Evolutionary conservation across 306 rosid genomes (phyloP).

Genomic region (Lotus japonicus): DNA sequence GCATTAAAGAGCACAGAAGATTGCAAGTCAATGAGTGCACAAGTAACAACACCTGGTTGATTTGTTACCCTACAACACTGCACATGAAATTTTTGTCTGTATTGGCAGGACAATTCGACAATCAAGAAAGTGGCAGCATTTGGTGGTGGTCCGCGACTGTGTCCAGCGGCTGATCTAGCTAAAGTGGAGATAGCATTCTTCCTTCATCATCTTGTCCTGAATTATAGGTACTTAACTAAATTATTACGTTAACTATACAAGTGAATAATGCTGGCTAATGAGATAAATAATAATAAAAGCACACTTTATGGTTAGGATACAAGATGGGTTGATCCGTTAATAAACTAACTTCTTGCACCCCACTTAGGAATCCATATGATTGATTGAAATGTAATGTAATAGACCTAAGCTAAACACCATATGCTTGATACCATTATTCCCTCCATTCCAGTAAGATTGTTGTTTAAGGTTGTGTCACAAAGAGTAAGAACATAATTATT

Average conservation of each 20-base stretch:
- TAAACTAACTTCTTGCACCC: background rate
- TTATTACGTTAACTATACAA: background rate
- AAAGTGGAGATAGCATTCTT: slow-evolving; percentile 66
- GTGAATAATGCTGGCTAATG: no score
- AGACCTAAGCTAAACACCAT: no score
- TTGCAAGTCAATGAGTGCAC: background rate
- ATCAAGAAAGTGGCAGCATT: slow-evolving; percentile 54
- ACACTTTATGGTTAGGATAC: no score
- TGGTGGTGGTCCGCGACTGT: slow-evolving; percentile 78
- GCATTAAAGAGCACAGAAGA: no score
- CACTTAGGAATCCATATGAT: slow-evolving; percentile 14
- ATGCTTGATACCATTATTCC: no score
- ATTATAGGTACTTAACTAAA: slow-evolving; percentile 47
- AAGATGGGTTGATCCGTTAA: no score
- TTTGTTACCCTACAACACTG: background rate
- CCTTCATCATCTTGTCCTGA: slow-evolving; percentile 84
- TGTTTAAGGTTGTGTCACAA: no score
- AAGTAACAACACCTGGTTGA: background rate
- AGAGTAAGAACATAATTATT: no score
- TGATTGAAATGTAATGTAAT: no score
- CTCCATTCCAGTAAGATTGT: no score
- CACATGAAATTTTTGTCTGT: slow-evolving; percentile 10
- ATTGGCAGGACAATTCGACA: slow-evolving; percentile 43
- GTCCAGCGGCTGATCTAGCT: slow-evolving; percentile 81
- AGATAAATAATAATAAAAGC: no score